phyloP scores from a whole-genome alignment of 805 yeast species.

The Zygosaccharomyces rouxii region DNA sequence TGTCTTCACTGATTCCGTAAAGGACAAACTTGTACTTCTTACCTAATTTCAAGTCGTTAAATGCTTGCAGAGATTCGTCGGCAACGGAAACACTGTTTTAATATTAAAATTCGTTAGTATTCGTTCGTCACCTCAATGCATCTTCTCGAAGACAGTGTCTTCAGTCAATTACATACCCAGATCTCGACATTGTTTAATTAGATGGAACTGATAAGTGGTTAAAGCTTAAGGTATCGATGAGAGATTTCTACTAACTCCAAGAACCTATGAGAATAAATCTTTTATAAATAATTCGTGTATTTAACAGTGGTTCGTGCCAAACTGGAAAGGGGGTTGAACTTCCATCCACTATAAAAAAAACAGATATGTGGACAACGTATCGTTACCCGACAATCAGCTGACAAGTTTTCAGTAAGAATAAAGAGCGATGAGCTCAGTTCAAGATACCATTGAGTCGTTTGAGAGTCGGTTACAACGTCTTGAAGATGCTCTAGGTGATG shows the following conservation, averaged over 20 bases:
- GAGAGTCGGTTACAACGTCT: neutral
- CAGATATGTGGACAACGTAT: constrained; percentile 1
- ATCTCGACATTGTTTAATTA: constrained; percentile 32
- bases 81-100: constrained; percentile 66
- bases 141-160: neutral
- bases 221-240: neutral
- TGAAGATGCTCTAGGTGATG: constrained; percentile 3
- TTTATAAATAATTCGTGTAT: neutral
- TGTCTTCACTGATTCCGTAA: constrained; percentile 73
- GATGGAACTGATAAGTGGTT: constrained; percentile 1
- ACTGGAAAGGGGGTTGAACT: constrained; percentile 4
- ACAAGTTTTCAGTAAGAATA: neutral
- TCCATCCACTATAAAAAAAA: neutral
- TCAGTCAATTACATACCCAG: constrained; percentile 33
- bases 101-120: neutral
- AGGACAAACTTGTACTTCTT: constrained; percentile 82
- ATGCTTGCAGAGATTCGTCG: constrained; percentile 88
- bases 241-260: neutral
- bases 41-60: constrained; percentile 94
- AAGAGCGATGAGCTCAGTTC: neutral
- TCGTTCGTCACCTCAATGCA: neutral
- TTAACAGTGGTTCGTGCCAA: constrained; percentile 2
- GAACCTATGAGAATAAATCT: neutral
- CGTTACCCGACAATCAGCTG: constrained; percentile 3
- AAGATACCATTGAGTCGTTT: constrained; percentile 1